Percentiles rank a stretch among this genome's conserved stretches.
Evolutionary conservation across 768 basidiomycete species (phyloP).

Genomic region (Chlorophyllum brunneum): DNA sequence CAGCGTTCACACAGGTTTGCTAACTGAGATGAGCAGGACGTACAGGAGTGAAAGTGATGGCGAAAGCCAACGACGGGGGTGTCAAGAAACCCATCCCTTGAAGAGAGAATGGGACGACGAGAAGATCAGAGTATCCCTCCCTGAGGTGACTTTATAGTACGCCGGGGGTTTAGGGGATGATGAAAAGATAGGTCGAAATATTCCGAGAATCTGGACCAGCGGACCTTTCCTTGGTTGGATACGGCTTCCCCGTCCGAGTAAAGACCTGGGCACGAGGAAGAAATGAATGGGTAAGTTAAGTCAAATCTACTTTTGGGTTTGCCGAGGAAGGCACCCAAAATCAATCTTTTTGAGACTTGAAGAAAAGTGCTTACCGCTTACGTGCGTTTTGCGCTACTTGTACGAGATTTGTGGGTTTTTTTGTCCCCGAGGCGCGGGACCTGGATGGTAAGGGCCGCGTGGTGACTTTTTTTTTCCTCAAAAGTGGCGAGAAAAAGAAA

Average conservation of each 20-base stretch:
- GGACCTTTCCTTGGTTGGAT: neutral
- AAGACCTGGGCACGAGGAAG: slow-evolving; percentile 3
- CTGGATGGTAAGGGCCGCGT: neutral
- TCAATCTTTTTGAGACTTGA: neutral
- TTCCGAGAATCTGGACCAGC: slow-evolving; percentile 18
- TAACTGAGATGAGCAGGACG: slow-evolving; percentile 15
- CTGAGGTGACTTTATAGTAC: slow-evolving; percentile 5
- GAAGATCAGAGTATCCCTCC: neutral
- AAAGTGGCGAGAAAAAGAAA: neutral
- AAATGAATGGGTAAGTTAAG: neutral
- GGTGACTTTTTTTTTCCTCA: neutral
- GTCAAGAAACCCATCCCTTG: slow-evolving; percentile 29
- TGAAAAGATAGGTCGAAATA: neutral
- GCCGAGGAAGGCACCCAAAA: slow-evolving; percentile 12
- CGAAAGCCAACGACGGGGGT: slow-evolving; percentile 29
- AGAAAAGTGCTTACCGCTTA: neutral
- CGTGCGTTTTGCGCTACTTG: neutral
- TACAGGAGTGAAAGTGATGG: slow-evolving; percentile 36
- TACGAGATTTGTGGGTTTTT: neutral
- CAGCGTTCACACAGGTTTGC: neutral
- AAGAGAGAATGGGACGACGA: slow-evolving; percentile 14
- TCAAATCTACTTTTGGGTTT: neutral
- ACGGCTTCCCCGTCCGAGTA: neutral
- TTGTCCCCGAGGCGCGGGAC: neutral
- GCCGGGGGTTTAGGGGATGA: neutral